Evolutionary conservation across 1,284 basidiomycete species (phyloP).

Genomic region (Austropuccinia psidii): DNA sequence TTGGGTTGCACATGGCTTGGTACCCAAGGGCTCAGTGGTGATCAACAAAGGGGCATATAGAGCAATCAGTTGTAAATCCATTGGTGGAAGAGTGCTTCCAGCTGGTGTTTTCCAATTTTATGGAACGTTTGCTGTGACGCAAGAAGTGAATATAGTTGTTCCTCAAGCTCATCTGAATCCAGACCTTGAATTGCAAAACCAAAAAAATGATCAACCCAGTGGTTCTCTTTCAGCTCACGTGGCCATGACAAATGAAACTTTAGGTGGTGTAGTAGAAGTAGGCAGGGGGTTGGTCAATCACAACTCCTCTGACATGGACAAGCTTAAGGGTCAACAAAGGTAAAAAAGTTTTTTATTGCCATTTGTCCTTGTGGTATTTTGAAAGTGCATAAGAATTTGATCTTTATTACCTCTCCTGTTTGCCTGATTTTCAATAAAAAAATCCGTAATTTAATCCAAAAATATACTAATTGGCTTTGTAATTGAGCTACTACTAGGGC

Average conservation of each 20-base stretch:
- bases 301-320: slow-evolving; percentile 81
- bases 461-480: no score
- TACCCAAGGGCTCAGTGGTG: slow-evolving; percentile 75
- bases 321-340: slow-evolving; percentile 86
- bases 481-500: no score
- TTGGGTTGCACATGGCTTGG: slow-evolving; percentile 89
- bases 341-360: no score
- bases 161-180: not conserved
- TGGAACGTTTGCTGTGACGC: slow-evolving; percentile 84
- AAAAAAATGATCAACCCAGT: no score
- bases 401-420: no score
- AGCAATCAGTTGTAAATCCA: slow-evolving; percentile 73
- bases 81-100: slow-evolving; percentile 79
- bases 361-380: no score
- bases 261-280: slow-evolving; percentile 75
- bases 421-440: no score
- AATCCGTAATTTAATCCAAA: no score
- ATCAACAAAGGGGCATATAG: slow-evolving; percentile 81
- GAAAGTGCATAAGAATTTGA: no score
- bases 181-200: not conserved
- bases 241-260: slow-evolving; percentile 49
- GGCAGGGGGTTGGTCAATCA: slow-evolving; percentile 92
- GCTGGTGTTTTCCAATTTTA: slow-evolving; percentile 80
- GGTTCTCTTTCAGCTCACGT: no score
- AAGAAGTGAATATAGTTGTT: slow-evolving; percentile 74